Percentiles rank a stretch among this genome's conserved stretches.
These are phyloP conservation scores for Pythium dissimile DNA, from an alignment of 352 stramenopile genomes.

Conservation along the genomic window DNA sequence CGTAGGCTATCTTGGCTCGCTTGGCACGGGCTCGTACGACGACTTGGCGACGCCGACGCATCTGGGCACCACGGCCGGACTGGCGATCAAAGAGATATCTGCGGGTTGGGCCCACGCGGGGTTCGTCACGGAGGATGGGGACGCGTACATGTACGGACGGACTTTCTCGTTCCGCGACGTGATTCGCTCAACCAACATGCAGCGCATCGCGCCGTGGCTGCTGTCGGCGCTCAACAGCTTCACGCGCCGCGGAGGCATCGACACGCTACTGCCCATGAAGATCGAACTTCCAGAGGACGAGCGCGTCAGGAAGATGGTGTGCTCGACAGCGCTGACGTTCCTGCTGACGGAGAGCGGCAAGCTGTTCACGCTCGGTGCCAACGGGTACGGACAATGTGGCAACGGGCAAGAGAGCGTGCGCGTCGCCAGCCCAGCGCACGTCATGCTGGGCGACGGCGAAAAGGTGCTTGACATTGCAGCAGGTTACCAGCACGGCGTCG, in stretches of 20 bases:
- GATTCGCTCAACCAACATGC: slow-evolving; percentile 82
- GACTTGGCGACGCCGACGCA: slow-evolving; percentile 41
- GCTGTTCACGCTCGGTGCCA: slow-evolving; percentile 75
- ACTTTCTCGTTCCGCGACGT: slow-evolving; percentile 84
- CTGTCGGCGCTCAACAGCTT: slow-evolving; percentile 72
- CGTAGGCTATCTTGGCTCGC: slow-evolving; percentile 68
- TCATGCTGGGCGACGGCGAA: slow-evolving; percentile 59
- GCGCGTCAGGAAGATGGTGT: slow-evolving; percentile 73
- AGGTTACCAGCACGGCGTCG: slow-evolving; percentile 78
- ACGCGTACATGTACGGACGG: slow-evolving; percentile 72
- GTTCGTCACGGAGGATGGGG: slow-evolving; percentile 63
- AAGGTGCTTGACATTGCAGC: slow-evolving; percentile 66
- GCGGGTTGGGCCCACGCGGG: slow-evolving; percentile 75
- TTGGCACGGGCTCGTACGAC: slow-evolving; percentile 68
- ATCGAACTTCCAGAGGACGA: slow-evolving; percentile 62
- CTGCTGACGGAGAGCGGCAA: slow-evolving; percentile 75
- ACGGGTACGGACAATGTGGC: slow-evolving; percentile 80
- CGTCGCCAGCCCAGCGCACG: slow-evolving; percentile 45
- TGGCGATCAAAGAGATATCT: slow-evolving; percentile 61
- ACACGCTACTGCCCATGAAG: slow-evolving; percentile 53
- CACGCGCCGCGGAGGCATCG: slow-evolving; percentile 53
- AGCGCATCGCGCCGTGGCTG: slow-evolving; percentile 69
- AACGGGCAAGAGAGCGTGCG: slow-evolving; percentile 57
- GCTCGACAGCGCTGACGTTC: slow-evolving; percentile 74
- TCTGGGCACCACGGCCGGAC: slow-evolving; percentile 36